These are phyloP conservation scores for Exophiala xenobiotica DNA, from an alignment of 2,329 filamentous ascomycete species.

Conservation along the genomic window DNA sequence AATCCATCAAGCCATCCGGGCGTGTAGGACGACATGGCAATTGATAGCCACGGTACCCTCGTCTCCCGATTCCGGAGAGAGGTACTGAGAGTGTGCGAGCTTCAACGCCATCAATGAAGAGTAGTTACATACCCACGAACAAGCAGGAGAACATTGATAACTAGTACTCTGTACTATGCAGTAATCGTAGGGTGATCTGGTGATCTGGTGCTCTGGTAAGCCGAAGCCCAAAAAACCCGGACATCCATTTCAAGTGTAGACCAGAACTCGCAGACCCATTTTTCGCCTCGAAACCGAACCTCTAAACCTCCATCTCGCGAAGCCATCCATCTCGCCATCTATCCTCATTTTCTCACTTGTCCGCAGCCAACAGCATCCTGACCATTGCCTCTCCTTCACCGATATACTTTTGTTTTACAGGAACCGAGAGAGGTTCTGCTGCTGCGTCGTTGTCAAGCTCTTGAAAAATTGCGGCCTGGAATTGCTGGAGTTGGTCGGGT, in stretches of 20 bases:
- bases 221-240: background rate
- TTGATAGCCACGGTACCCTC: background rate
- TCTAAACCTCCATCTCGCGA: slow-evolving; percentile 30
- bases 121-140: too few relatives aligned
- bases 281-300: slow-evolving; percentile 3
- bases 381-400: slow-evolving; percentile 35
- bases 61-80: background rate
- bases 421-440: slow-evolving; percentile 18
- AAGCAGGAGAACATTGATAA: too few relatives aligned
- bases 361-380: slow-evolving; percentile 34
- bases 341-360: slow-evolving; percentile 29
- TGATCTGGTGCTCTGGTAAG: background rate
- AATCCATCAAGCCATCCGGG: too few relatives aligned
- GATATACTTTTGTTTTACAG: slow-evolving; percentile 32
- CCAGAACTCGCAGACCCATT: background rate
- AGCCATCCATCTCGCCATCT: slow-evolving; percentile 19
- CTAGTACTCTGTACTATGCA: too few relatives aligned
- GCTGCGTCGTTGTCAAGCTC: slow-evolving; percentile 8
- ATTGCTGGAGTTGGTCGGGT: slow-evolving; percentile 29
- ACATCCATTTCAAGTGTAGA: slow-evolving; percentile 2
- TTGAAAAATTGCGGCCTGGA: slow-evolving; percentile 1
- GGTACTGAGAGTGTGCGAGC: too few relatives aligned
- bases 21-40: too few relatives aligned
- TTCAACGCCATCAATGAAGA: too few relatives aligned
- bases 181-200: too few relatives aligned